phyloP scores from a whole-genome alignment of 2,329 filamentous ascomycete genomes.

The Nothomitra cinnamomea region DNA sequence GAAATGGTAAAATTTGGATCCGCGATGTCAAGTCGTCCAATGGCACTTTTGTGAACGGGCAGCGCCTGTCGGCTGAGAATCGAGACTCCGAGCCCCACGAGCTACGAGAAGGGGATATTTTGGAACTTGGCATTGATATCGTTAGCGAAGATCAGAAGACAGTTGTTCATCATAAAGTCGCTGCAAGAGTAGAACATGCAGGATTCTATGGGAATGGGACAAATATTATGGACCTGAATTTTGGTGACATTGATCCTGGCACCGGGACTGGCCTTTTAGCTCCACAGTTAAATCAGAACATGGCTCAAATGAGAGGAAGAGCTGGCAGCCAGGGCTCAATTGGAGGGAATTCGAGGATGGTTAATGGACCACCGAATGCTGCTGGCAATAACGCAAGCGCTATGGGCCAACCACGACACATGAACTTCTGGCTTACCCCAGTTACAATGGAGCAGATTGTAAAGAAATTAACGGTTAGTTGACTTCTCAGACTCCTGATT shows the following conservation, averaged over 20 bases:
- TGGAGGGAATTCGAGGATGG: slow-evolving; percentile 43
- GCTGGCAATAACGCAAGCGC: slow-evolving; percentile 35
- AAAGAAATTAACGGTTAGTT: slow-evolving; percentile 63
- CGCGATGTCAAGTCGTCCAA: slow-evolving; percentile 97
- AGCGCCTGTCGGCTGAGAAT: slow-evolving; percentile 80
- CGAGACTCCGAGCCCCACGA: slow-evolving; percentile 93
- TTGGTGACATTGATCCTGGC: slow-evolving; percentile 72
- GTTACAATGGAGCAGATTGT: slow-evolving; percentile 91
- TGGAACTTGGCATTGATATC: slow-evolving; percentile 95
- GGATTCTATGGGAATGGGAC: slow-evolving; percentile 60
- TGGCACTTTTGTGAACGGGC: slow-evolving; percentile 92
- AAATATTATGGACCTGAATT: slow-evolving; percentile 75
- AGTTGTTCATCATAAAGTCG: slow-evolving; percentile 95
- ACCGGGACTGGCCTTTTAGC: slow-evolving; percentile 56
- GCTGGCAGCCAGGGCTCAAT: slow-evolving; percentile 50
- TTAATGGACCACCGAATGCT: slow-evolving; percentile 36
- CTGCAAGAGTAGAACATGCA: slow-evolving; percentile 89
- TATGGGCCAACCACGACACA: slow-evolving; percentile 54
- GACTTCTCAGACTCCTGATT: neutral
- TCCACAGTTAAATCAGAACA: slow-evolving; percentile 45
- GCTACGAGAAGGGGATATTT: slow-evolving; percentile 72
- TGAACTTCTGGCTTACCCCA: slow-evolving; percentile 73
- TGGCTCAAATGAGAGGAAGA: slow-evolving; percentile 50
- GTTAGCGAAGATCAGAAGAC: slow-evolving; percentile 98
- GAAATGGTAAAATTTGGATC: slow-evolving; percentile 80